These are phyloP conservation scores for Cicer pinnatifidum DNA, from an alignment of 306 rosid genomes.

Conservation along the genomic window DNA sequence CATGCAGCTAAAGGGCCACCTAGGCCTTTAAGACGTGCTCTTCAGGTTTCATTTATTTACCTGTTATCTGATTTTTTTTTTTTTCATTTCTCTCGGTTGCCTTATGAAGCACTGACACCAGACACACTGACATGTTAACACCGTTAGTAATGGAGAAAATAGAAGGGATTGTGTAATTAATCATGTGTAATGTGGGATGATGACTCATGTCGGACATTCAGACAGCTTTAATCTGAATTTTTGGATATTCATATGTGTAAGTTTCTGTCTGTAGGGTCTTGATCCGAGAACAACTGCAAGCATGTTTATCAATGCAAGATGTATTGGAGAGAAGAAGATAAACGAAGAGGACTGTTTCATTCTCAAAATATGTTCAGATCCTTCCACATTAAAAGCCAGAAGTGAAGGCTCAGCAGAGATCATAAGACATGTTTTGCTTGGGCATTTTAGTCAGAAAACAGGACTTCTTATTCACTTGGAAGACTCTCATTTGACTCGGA, in stretches of 20 bases:
- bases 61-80: background rate
- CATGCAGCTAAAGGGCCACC: slow-evolving; percentile 98
- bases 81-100: too few relatives aligned
- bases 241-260: too few relatives aligned
- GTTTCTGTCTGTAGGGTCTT: slow-evolving; percentile 68
- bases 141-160: too few relatives aligned
- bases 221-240: too few relatives aligned
- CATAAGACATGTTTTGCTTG: slow-evolving; percentile 90
- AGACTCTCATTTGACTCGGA: slow-evolving; percentile 97
- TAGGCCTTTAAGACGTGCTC: slow-evolving; percentile 89
- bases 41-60: slow-evolving; percentile 60
- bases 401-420: slow-evolving; percentile 98
- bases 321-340: slow-evolving; percentile 94
- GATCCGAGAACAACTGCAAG: slow-evolving; percentile 95
- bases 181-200: too few relatives aligned
- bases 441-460: slow-evolving; percentile 97
- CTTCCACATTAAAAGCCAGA: slow-evolving; percentile 82
- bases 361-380: slow-evolving; percentile 92
- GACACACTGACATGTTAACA: too few relatives aligned
- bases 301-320: slow-evolving; percentile 87
- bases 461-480: slow-evolving; percentile 94
- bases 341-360: slow-evolving; percentile 92
- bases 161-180: too few relatives aligned
- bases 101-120: too few relatives aligned
- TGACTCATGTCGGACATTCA: too few relatives aligned